Evolutionary conservation across 306 rosid species (phyloP), one percentile per base, ranked within the genome.

Genomic region (Cucurbita moschata): DNA sequence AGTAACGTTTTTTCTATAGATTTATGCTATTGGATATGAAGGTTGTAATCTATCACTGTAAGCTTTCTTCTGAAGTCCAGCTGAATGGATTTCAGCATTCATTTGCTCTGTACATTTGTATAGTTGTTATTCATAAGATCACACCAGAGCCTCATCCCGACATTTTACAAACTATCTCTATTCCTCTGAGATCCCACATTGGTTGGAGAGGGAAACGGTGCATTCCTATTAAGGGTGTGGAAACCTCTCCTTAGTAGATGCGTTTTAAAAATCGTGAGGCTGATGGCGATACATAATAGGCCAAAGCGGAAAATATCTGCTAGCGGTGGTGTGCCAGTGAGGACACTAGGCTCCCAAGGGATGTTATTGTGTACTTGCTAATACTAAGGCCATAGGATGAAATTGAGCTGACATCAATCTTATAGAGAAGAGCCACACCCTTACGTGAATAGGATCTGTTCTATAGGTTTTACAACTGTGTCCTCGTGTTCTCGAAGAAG

Each of bases 311-410:
- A 2, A 30, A 30, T 30, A 30, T 30, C 35, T 30, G 0, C 35
- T 30, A 30, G 35, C 35, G 0, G 35, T 30, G 4, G 35, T 30
- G 35, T 30, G 35, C 3, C 0, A 30, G 35, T 3, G 4, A 30
- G 35, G 35, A 30, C 4, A 3, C 4, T 30, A 30, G 35, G 35
- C 35, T 3, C 35, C 35, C 3, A 1, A 30, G 4, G 35, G 35
- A 3, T 2, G 35, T 30, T 30, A 30, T 8, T 21, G 37, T 56
- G 14, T 14, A 50, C 14, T 50, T 14, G 14, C 7, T 35, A 42
- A 72, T 13, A 16, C 0, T 9, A 14, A 23, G 40, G 21, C 6
- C 61, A n/a, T 96, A 88, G 87, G 75, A 92, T 91, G 11, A 96
- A 92, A 81, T 90, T 90, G 44, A 92, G 96, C 14, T 50, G 54